phyloP scores from a whole-genome alignment of 2,329 filamentous ascomycete genomes.

The Penicillium rolfsii region DNA sequence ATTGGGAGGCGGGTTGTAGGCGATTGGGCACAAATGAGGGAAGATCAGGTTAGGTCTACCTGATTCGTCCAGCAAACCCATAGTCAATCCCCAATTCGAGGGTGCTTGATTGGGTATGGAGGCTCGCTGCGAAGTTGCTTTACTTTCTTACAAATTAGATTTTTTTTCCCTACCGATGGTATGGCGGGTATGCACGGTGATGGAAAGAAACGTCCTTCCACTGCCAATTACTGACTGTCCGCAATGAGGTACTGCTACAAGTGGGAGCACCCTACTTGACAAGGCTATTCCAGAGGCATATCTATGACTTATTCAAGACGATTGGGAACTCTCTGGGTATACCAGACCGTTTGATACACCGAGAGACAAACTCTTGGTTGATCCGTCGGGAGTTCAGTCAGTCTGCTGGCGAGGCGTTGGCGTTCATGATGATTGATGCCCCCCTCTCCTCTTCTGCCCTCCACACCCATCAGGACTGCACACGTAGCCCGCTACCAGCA shows the following conservation, averaged over 20 bases:
- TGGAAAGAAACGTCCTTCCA: neutral
- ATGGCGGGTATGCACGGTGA: slow-evolving; percentile 2
- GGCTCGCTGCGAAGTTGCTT: neutral
- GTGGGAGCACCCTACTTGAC: neutral
- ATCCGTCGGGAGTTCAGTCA: slow-evolving; percentile 20
- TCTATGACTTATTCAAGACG: neutral
- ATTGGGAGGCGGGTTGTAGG: slow-evolving; percentile 30
- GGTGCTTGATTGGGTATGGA: neutral
- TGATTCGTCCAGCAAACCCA: neutral
- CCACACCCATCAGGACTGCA: slow-evolving; percentile 36
- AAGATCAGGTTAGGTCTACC: neutral
- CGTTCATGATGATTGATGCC: slow-evolving; percentile 9
- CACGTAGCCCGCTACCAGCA: slow-evolving; percentile 39
- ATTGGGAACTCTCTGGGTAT: neutral
- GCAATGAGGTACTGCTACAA: neutral
- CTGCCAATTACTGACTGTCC: neutral
- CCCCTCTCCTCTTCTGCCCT: slow-evolving; percentile 17
- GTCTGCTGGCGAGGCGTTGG: slow-evolving; percentile 20
- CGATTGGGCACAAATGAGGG: slow-evolving; percentile 30
- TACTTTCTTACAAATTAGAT: neutral
- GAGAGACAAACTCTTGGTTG: neutral
- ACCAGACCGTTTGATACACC: neutral
- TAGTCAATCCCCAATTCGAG: neutral
- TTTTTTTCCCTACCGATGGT: neutral
- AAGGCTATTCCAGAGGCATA: neutral